Evolutionary conservation across 805 yeast species (phyloP).

Genomic region (Candida gorgasii): DNA sequence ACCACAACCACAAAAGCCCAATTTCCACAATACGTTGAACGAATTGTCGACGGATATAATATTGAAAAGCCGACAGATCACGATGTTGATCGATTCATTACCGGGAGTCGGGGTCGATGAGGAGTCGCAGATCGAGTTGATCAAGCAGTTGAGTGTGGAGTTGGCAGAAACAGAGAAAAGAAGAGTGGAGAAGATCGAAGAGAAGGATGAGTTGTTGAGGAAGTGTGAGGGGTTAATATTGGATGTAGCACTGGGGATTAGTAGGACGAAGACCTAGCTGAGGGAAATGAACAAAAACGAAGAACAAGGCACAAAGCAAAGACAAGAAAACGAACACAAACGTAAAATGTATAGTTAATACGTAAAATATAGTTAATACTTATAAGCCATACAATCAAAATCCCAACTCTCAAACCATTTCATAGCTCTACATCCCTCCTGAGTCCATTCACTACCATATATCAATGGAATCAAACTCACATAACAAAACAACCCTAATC

Average conservation of each 20-base stretch:
- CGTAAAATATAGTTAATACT: constrained; percentile 7
- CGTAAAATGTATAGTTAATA: too few relatives aligned
- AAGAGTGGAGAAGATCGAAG: constrained; percentile 55
- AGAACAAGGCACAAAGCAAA: neutral
- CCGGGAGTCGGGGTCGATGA: constrained; percentile 93
- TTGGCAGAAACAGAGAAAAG: constrained; percentile 59
- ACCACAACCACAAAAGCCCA: constrained; percentile 10
- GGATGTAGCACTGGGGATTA: constrained; percentile 57
- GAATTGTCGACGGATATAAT: constrained; percentile 86
- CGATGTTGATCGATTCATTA: constrained; percentile 79
- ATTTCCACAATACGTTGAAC: constrained; percentile 51
- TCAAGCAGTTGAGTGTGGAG: constrained; percentile 62
- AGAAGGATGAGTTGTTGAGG: constrained; percentile 61
- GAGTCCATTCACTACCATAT: constrained; percentile 49
- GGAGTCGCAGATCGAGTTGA: constrained; percentile 65
- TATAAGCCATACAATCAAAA: constrained; percentile 37
- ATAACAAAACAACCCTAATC: constrained; percentile 27
- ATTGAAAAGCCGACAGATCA: constrained; percentile 81
- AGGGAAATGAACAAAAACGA: too few relatives aligned
- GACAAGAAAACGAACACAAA: neutral
- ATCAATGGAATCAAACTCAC: constrained; percentile 40
- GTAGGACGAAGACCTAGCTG: constrained; percentile 33
- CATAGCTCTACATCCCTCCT: constrained; percentile 35
- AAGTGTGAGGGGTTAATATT: constrained; percentile 68
- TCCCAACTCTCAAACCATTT: constrained; percentile 45